Evolutionary conservation across 805 yeast genomes (phyloP).

Genomic region (Candida silvicultrix): DNA sequence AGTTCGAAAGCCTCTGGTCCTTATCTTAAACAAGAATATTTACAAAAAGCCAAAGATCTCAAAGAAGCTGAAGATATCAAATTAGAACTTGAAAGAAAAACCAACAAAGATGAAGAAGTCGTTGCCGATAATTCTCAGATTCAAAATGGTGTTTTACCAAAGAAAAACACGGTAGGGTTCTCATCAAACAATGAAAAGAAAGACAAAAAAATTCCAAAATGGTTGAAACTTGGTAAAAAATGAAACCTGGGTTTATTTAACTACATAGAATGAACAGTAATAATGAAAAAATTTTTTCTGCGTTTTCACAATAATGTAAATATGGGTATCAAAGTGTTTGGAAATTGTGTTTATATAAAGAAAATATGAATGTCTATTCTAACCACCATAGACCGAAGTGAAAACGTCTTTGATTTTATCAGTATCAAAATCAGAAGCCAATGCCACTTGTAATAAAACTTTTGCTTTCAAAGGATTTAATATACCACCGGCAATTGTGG

Average conservation of each 20-base stretch:
- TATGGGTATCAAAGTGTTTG: no score
- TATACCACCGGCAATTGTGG: conserved; percentile 43
- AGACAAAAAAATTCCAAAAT: conserved; percentile 29
- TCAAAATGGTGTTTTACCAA: conserved; percentile 15
- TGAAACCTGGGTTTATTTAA: conserved; percentile 4
- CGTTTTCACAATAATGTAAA: no score
- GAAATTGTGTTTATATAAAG: no score
- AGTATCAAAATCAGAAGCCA: conserved; percentile 33
- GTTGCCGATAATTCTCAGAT: conserved; percentile 7
- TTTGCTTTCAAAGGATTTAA: conserved; percentile 47
- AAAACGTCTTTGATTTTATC: conserved; percentile 39
- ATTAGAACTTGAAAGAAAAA: conserved; percentile 8
- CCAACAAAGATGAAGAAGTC: conserved; percentile 4
- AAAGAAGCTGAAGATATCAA: conserved; percentile 24
- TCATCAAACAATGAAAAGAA: background rate
- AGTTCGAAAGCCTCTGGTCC: conserved; percentile 15
- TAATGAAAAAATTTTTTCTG: no score
- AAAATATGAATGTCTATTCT: background rate
- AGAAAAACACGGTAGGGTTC: background rate
- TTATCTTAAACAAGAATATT: conserved; percentile 22
- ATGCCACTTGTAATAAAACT: conserved; percentile 41
- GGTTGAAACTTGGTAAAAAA: conserved; percentile 34
- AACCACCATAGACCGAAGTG: conserved; percentile 48
- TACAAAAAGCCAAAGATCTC: conserved; percentile 26
- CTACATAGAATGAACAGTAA: no score